Evolutionary conservation across 2,329 filamentous ascomycete species (phyloP), one percentile per base, ranked within the genome.

Genomic region (Tolypocladium capitatum): DNA sequence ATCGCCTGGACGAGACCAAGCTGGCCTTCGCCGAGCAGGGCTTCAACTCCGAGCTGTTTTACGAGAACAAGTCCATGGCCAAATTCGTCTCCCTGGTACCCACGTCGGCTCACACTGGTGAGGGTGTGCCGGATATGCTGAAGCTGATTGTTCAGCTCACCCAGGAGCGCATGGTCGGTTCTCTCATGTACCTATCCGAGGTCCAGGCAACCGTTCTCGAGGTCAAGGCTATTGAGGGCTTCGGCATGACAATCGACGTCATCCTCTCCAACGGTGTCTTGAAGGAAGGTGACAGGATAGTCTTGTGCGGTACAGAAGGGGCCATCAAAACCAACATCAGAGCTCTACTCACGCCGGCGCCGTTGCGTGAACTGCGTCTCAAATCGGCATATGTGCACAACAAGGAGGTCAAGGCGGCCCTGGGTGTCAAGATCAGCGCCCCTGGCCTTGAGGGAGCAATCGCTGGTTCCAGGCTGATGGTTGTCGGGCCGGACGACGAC

Each of bases 341-440:
- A 70, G 94, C 92, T 14, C 76, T 98, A 27, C 75, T 98, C 46
- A 98, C 92, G 4, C 92, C 92, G 2, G 90, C 89, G 11, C 86
- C 89, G 51, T 81, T 98, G 63, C 92, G 88, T 63, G 92, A 98
- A 66, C 69, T 98, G 54, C 89, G 94, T 65, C 80, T 98, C 59
- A 97, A 97, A 71, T 95, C 90, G 3, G 78, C 83, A 53, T 98
- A 98, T 60, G 91, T 98, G 30, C 94, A 98, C 74, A 96, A 98
- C 74, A 97, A 98, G 73, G 89, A 95, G 67, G 90, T 96, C 71
- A 98, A 96, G 75, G 92, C 94, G 20, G 89, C 92, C 9, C 79
- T 98, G 61, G 92, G 92, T 84, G 88, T 98, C 67, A 98, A 98
- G 79, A 97, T 98, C 63, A 89, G 89, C 53, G 92, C 91, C 41